Base-by-base conservation (phyloP, 192 early-diverging fungal species). In the Coemansia sp. region DNA sequence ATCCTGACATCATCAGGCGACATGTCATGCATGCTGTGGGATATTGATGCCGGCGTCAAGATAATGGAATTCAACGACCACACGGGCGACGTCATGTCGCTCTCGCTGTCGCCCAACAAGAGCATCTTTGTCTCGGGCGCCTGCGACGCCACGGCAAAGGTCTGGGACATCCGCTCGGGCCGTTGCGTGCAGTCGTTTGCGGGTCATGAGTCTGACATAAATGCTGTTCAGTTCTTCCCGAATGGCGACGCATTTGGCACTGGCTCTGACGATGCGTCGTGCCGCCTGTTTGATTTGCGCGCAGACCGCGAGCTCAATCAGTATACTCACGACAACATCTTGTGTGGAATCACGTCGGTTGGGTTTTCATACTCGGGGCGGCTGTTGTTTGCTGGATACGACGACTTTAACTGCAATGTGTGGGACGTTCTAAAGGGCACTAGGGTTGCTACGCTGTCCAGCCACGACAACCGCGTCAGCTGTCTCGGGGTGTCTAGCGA, bases 21-120 rank as follows among this genome's bases (percentile, higher is more conserved):
- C 75, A 98, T 97, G 95, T 91, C 89, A 58, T 97, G 95, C 79
- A 98, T 99, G 91, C 87, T 99, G 34, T 99, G 97, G 97, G 97
- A 99, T 83, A 93, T 99, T 64, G 97, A 98, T 80, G 95, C 97
- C 1, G 97, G 97, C 39, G 87, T 97, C 70, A 99, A 98, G 82
- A 89, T 88, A 35, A 86, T 92, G 70, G 95, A 98, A 75, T 99
- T 98, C 66, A 95, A 83, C 64, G 97, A 99, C 76, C 97, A 99
- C 69, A 93, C 93, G 3, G 96, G 94, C 43, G 97, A 99, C 74
- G 97, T 99, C 41, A 98, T 99, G 97, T 93, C 91, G 58, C 84
- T 99, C 59, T 96, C 95, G 21, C 78, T 98, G 65, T 85, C 87
- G 27, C 92, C 95, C 8, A 93, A 92, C 82, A 94, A 94, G 68